Percentiles rank a stretch among this genome's conserved stretches.
phyloP scores from a whole-genome alignment of 495 filamentous ascomycete species.

The Neurospora discreta region DNA sequence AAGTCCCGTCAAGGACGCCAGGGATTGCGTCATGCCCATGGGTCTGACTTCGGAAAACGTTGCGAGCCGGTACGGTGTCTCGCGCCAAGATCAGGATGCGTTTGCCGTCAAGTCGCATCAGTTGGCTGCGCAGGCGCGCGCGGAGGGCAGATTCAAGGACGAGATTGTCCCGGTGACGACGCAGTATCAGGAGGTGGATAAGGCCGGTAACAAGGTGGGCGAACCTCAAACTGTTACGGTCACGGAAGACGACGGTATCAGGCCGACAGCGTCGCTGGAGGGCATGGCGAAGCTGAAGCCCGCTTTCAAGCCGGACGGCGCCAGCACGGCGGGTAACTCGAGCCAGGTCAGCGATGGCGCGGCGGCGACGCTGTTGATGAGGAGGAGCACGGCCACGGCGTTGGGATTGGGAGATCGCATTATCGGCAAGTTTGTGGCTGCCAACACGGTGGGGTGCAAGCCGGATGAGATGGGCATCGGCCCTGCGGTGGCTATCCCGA shows the following conservation, averaged over 20 bases:
- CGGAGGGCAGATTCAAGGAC: slow-evolving; percentile 54
- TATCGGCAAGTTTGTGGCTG: slow-evolving; percentile 68
- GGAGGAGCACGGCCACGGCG: slow-evolving; percentile 66
- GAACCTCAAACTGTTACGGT: slow-evolving; percentile 43
- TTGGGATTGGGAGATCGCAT: slow-evolving; percentile 58
- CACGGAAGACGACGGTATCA: slow-evolving; percentile 70
- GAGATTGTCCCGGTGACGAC: slow-evolving; percentile 72
- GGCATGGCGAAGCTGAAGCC: slow-evolving; percentile 71
- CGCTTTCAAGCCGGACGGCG: slow-evolving; percentile 61
- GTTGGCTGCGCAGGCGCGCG: slow-evolving; percentile 58
- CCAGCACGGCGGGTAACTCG: slow-evolving; percentile 79
- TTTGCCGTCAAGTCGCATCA: slow-evolving; percentile 67
- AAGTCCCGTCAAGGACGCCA: slow-evolving; percentile 52
- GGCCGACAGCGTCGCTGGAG: slow-evolving; percentile 53
- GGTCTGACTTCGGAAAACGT: slow-evolving; percentile 90
- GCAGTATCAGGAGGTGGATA: slow-evolving; percentile 52
- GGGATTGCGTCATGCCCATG: slow-evolving; percentile 90
- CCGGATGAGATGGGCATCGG: slow-evolving; percentile 94
- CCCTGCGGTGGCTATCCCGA: slow-evolving; percentile 75
- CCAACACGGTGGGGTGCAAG: slow-evolving; percentile 59
- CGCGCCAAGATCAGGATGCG: slow-evolving; percentile 64
- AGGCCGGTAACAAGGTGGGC: slow-evolving; percentile 44
- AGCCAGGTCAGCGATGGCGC: slow-evolving; percentile 82
- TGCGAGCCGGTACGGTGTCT: slow-evolving; percentile 63
- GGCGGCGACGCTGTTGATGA: slow-evolving; percentile 70